Evolutionary conservation across 352 stramenopile species (phyloP), one percentile per base, ranked within the genome.

Genomic region (Pythium dissotocum): DNA sequence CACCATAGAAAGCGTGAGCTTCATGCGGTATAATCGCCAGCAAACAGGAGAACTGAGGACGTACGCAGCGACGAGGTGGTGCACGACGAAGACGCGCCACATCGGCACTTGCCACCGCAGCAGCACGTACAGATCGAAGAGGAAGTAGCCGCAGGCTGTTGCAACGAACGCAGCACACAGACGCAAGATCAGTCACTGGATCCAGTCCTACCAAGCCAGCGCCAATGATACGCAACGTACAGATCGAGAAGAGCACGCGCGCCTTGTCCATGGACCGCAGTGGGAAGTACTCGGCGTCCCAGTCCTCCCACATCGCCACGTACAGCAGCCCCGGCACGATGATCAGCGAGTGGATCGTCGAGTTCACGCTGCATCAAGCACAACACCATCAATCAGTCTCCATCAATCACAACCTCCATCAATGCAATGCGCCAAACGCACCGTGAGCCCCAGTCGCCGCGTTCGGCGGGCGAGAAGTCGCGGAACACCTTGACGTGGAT

Each of bases 381-480:
- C 42, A 51, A 28, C 16, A 24, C 14, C 14, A 54, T 51, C 26
- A 65, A 61, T 33, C 49, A 51, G 21, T 28, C 24, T 35, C 26
- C 35, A 44, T 24, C 36, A 51, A 8, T 32, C 35, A 58, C n/a
- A 57, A 12, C 21, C 2, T 14, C 6, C n/a, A 67, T 6, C 38
- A 44, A 5, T 30, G 38, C 51, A 53, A 18, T 46, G 55, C 2
- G 30, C 4, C 53, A 14, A 9, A 61, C 76, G 46, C 67, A 95
- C 87, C 87, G 75, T 42, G 87, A 93, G 70, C 83, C 88, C 85
- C 85, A 95, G 76, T 95, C 86, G 63, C 79, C 85, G 44, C 90
- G 79, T 48, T 95, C 82, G 5, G 77, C 71, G 46, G 66, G 68
- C 9, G 83, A 90, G 55, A 92, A 95, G 62, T 89, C 79, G 30